A percentile compares a stretch with the other conserved stretches of the same genome.
phyloP scores from a whole-genome alignment of 306 rosid genomes.

The Neltuma alba region DNA sequence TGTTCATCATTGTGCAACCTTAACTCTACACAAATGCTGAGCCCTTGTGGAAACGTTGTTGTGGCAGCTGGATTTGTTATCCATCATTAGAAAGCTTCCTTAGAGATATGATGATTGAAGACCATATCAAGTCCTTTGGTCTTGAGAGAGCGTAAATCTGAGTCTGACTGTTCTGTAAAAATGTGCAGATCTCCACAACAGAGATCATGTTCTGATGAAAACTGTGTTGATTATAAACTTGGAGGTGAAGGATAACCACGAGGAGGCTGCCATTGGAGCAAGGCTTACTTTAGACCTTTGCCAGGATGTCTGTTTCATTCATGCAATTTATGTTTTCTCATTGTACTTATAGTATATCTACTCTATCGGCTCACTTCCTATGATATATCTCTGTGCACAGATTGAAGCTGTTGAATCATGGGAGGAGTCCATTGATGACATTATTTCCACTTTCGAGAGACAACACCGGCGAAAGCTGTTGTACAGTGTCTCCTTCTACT shows the following conservation, averaged over 20 bases:
- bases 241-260: constrained; percentile 98
- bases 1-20: too few relatives aligned
- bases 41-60: not conserved
- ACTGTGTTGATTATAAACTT: constrained; percentile 76
- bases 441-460: constrained; percentile 69
- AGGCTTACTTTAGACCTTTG: constrained; percentile 80
- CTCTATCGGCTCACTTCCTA: not conserved
- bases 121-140: constrained; percentile 2
- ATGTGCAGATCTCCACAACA: constrained; percentile 72
- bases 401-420: constrained; percentile 78
- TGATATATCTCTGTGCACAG: constrained; percentile 40
- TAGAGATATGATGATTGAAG: constrained; percentile 12
- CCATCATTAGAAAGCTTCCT: constrained; percentile 19
- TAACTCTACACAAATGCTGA: not conserved
- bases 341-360: not conserved
- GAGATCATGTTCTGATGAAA: constrained; percentile 74
- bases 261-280: constrained; percentile 92
- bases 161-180: constrained; percentile 30
- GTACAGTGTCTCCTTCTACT: constrained; percentile 82
- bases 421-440: constrained; percentile 89
- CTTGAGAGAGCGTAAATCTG: not conserved
- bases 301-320: constrained; percentile 62
- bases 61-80: constrained; percentile 12
- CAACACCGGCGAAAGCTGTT: constrained; percentile 73
- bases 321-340: not conserved